A percentile compares a stretch with the other conserved stretches of the same genome.
These are phyloP conservation scores for Diatrype stigma DNA, from an alignment of 2,329 filamentous ascomycete species.

Conservation along the genomic window DNA sequence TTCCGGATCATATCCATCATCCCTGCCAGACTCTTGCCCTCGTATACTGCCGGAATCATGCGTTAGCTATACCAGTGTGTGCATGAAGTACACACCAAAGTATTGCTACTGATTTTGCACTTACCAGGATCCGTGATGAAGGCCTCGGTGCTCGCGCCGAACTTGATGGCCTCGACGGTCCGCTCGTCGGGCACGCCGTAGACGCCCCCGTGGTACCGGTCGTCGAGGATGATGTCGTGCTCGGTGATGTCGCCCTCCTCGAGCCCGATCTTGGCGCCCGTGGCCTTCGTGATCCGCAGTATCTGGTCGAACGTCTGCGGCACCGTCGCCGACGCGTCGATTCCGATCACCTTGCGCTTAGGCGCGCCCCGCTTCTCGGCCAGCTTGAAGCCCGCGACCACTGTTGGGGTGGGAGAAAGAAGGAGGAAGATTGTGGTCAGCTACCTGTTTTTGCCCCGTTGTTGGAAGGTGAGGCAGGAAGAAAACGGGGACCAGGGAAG, in stretches of 20 bases:
- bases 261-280: constrained; percentile 60
- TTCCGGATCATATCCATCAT: constrained; percentile 65
- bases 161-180: constrained; percentile 65
- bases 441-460: no score
- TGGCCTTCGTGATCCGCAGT: constrained; percentile 60
- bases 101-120: no score
- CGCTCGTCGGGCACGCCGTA: constrained; percentile 64
- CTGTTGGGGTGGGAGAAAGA: no score
- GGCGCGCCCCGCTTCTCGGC: constrained; percentile 39
- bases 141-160: constrained; percentile 63
- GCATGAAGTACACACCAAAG: not conserved
- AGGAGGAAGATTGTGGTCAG: no score
- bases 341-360: constrained; percentile 57
- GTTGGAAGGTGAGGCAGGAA: not conserved
- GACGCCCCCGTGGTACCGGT: constrained; percentile 60
- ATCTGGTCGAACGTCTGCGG: constrained; percentile 62
- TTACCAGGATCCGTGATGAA: constrained; percentile 65
- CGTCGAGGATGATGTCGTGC: constrained; percentile 58
- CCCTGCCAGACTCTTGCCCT: constrained; percentile 70
- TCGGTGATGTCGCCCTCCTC: constrained; percentile 55
- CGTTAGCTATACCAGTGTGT: not conserved
- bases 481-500: not conserved
- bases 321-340: constrained; percentile 60
- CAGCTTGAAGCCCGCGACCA: constrained; percentile 69
- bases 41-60: constrained; percentile 49